Evolutionary conservation across 805 yeast genomes (phyloP).

Genomic region (Yamadazyma sp.): DNA sequence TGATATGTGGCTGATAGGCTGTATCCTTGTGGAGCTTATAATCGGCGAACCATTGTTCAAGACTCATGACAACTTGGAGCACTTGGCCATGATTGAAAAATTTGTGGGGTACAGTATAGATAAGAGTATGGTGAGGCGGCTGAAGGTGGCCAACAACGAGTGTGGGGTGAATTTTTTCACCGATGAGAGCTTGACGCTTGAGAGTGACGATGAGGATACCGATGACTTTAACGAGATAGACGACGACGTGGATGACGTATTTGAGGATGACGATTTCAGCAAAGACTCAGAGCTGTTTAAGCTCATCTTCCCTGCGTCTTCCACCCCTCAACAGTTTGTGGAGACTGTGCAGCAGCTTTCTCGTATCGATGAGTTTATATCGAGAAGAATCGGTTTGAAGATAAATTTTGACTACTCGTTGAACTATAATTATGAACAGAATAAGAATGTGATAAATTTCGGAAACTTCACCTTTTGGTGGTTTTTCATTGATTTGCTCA

Average conservation of each 20-base stretch:
- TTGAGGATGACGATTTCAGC: constrained; percentile 16
- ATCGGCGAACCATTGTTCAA: constrained; percentile 94
- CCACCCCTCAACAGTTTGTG: constrained; percentile 40
- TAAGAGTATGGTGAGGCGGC: constrained; percentile 34
- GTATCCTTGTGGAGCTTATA: constrained; percentile 84
- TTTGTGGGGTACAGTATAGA: constrained; percentile 60
- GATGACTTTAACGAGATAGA: constrained; percentile 7
- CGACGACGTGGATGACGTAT: constrained; percentile 15
- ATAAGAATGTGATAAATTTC: constrained; percentile 44
- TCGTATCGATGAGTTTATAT: constrained; percentile 45
- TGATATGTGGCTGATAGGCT: constrained; percentile 96
- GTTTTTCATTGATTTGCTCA: constrained; percentile 53
- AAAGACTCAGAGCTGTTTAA: constrained; percentile 22
- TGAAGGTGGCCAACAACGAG: constrained; percentile 38
- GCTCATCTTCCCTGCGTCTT: constrained; percentile 38
- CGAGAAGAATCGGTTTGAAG: constrained; percentile 39
- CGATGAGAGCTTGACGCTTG: constrained; percentile 10
- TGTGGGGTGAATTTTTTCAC: constrained; percentile 43
- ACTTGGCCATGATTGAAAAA: constrained; percentile 91
- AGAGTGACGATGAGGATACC: constrained; percentile 12
- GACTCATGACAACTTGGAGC: constrained; percentile 93
- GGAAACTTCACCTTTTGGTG: constrained; percentile 82
- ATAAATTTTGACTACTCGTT: constrained; percentile 41
- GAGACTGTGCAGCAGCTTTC: constrained; percentile 40
- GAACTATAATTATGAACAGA: constrained; percentile 37